Conservation (phyloP, 2,329 filamentous ascomycete genomes). For the Fusarium robinianum region DNA sequence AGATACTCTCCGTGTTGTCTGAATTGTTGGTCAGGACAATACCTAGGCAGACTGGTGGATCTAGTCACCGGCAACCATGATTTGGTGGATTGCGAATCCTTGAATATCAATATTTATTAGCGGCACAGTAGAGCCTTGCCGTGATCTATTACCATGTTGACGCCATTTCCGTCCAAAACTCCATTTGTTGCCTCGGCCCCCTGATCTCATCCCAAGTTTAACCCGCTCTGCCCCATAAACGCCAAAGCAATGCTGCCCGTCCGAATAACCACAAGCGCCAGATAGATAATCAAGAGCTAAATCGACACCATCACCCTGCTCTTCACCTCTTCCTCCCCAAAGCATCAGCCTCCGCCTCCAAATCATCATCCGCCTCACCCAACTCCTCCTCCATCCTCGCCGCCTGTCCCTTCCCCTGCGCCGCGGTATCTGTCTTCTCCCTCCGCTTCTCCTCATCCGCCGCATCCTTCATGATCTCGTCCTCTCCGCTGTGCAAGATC, state of each 20-base stretch:
- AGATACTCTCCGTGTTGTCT: no score
- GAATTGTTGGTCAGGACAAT: no score
- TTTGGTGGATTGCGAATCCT: no score
- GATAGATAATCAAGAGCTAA: background rate
- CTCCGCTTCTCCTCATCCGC: conserved; percentile 49
- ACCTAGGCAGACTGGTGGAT: no score
- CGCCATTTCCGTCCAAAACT: conserved; percentile 17
- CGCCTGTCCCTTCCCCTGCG: conserved; percentile 33
- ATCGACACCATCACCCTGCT: background rate
- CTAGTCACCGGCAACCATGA: no score
- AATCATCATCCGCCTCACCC: conserved; percentile 58
- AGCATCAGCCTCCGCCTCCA: conserved; percentile 47
- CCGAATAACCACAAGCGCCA: conserved; percentile 11
- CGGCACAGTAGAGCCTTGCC: no score
- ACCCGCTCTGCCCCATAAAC: conserved; percentile 5
- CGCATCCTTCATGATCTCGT: conserved; percentile 60
- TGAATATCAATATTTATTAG: no score
- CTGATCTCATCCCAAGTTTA: background rate
- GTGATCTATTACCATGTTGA: conserved; percentile 8
- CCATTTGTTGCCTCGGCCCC: conserved; percentile 4
- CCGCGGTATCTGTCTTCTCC: conserved; percentile 37
- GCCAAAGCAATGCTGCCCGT: conserved; percentile 8
- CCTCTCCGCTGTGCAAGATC: conserved; percentile 70
- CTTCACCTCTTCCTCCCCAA: conserved; percentile 45
- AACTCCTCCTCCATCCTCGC: conserved; percentile 54